Conservation (phyloP, 805 yeast species). For the Naumovozyma baii region DNA sequence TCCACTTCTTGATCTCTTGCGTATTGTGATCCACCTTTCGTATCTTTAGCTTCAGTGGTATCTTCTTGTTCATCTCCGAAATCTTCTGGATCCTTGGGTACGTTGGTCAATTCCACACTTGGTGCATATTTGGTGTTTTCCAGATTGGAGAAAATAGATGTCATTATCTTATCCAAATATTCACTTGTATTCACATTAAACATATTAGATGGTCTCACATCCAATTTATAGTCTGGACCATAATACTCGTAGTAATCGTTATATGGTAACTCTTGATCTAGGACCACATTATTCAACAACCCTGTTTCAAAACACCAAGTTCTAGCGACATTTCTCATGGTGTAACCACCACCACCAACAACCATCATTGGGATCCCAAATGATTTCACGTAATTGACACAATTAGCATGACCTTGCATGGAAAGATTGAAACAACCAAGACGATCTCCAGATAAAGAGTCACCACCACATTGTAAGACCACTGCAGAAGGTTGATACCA, state of each 20-base stretch:
- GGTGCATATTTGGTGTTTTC: constrained; percentile 94
- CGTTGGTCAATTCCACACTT: constrained; percentile 86
- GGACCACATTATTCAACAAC: constrained; percentile 55
- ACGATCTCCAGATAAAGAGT: constrained; percentile 86
- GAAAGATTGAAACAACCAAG: constrained; percentile 89
- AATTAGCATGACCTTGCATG: constrained; percentile 90
- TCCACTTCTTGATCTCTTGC: constrained; percentile 69
- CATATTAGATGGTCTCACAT: constrained; percentile 93
- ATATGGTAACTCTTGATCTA: constrained; percentile 69
- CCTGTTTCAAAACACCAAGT: constrained; percentile 95
- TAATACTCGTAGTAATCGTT: constrained; percentile 95
- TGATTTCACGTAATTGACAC: constrained; percentile 80
- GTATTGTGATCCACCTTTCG: constrained; percentile 81
- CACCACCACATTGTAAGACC: constrained; percentile 96
- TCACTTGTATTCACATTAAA: constrained; percentile 92
- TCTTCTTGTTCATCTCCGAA: constrained; percentile 84
- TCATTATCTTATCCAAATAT: constrained; percentile 73
- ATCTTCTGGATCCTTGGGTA: constrained; percentile 84
- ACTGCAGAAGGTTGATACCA: constrained; percentile 90
- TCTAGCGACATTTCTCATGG: constrained; percentile 89
- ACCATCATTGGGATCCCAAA: constrained; percentile 87
- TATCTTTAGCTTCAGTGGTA: constrained; percentile 65
- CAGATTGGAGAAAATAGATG: constrained; percentile 66
- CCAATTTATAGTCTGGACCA: constrained; percentile 93
- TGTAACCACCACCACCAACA: constrained; percentile 96